phyloP scores from a whole-genome alignment of 2,329 filamentous ascomycete species.

The Botrytis pseudocinerea region DNA sequence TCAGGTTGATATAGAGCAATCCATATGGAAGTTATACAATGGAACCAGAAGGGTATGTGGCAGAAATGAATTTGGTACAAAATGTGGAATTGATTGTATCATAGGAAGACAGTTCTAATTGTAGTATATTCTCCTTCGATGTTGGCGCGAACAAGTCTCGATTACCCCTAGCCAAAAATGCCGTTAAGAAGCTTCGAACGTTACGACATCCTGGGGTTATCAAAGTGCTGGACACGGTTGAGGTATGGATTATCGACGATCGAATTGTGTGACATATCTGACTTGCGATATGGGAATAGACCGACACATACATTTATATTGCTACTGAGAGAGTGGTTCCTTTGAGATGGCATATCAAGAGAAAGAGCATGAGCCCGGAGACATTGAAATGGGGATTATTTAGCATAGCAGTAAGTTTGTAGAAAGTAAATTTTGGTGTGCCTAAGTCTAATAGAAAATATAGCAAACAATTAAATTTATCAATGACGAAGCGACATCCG shows the following conservation, averaged over 20 bases:
- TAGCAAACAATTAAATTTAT: constrained; percentile 93
- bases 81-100: constrained; percentile 27
- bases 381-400: constrained; percentile 96
- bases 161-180: constrained; percentile 86
- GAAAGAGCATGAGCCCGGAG: constrained; percentile 84
- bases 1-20: constrained; percentile 85
- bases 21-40: constrained; percentile 95
- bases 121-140: constrained; percentile 97
- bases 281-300: constrained; percentile 52
- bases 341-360: constrained; percentile 83
- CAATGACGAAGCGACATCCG: constrained; percentile 87
- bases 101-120: constrained; percentile 90
- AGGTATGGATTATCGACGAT: constrained; percentile 55
- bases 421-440: not conserved
- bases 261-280: constrained; percentile 28
- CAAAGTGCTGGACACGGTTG: constrained; percentile 89
- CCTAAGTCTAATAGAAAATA: constrained; percentile 13
- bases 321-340: constrained; percentile 89
- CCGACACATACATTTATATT: constrained; percentile 93
- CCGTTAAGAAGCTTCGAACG: constrained; percentile 88
- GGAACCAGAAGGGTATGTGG: constrained; percentile 76
- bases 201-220: constrained; percentile 92
- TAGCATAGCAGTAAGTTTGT: constrained; percentile 69
- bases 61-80: not conserved
- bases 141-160: constrained; percentile 75